Conservation (phyloP, 2,329 filamentous ascomycete species). For the Tolypocladium paradoxum region DNA sequence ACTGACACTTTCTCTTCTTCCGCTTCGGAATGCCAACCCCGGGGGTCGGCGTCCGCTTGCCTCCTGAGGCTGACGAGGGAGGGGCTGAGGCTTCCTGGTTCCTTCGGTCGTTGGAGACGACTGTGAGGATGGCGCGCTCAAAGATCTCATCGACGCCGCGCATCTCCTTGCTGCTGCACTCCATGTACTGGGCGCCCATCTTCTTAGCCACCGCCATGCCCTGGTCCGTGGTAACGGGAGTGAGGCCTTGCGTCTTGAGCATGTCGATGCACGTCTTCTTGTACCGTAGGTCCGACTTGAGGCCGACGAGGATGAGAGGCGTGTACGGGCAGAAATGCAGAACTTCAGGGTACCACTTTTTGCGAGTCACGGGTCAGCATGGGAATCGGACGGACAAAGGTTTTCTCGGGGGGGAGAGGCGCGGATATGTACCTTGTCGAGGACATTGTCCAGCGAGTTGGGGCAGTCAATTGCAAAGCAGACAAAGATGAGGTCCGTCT, state of each 20-base stretch:
- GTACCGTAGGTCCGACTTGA: constrained; percentile 92
- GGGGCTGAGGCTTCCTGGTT: constrained; percentile 42
- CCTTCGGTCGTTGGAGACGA: constrained; percentile 69
- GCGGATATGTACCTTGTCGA: constrained; percentile 70
- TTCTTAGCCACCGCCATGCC: constrained; percentile 78
- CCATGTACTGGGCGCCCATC: constrained; percentile 94
- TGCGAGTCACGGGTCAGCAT: constrained; percentile 3
- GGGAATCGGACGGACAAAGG: background rate
- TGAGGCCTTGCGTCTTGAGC: constrained; percentile 94
- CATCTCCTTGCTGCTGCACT: constrained; percentile 98
- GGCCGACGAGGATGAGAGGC: constrained; percentile 85
- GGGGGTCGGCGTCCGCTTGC: constrained; percentile 27
- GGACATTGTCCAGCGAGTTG: constrained; percentile 94
- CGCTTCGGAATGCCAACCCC: constrained; percentile 48
- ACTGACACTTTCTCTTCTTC: constrained; percentile 76
- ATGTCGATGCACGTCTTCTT: constrained; percentile 98
- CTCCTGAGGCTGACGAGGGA: constrained; percentile 25
- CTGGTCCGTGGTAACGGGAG: constrained; percentile 86
- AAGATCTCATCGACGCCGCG: constrained; percentile 94
- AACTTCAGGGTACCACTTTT: constrained; percentile 96
- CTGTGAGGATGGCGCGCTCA: constrained; percentile 78
- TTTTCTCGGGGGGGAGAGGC: background rate
- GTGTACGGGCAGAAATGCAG: constrained; percentile 98
- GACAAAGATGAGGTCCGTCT: constrained; percentile 95
- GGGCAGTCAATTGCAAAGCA: constrained; percentile 99